Base-by-base conservation (phyloP, 257 asterid species). In the Ajuga chamaepitys region DNA sequence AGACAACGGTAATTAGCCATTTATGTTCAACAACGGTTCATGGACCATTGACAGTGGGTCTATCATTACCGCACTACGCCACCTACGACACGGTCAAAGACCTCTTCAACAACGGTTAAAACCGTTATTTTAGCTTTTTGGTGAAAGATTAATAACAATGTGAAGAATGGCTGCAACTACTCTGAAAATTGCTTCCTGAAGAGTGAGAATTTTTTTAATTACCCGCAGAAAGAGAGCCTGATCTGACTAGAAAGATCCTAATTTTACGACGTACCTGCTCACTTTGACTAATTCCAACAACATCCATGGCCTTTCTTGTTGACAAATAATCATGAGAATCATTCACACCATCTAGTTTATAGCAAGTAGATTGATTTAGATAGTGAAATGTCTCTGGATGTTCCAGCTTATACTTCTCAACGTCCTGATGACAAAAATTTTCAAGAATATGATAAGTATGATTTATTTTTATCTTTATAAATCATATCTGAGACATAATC, bases 231-330 rank as follows among this genome's bases (percentile, higher is more conserved):
- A 16, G 28, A 51, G 65, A 37, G 60, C 55, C 72, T n/a, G 44
- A 71, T 25, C 14, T 45, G 56, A 61, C 67, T 34, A 40, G 10
- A 28, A 63, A 63, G 48, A 68, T 68, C 38, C 62, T 59, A 52
- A 34, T 16, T 21, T 50, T 73, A 66, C 55, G 67, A 61, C 34
- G 18, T 74, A 90, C 97, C 95, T 91, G 96, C 76, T 91, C 96
- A 54, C 66, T 64, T 75, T 79, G 77, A 74, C 89, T 86, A 74
- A 91, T 91, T 72, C 97, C 97, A 42, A 91, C 94, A 64, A 91
- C 74, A 80, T 84, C 95, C 97, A 91, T 91, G 70, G 97, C 97
- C 71, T 85, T 88, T 76, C 97, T 91, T 69, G 91, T 88, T 25
- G 83, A 91, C 78, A 91, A 86, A 80, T 86, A 91, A 47, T 88